A percentile compares a stretch with the other conserved stretches of the same genome.
Evolutionary conservation across 805 yeast genomes (phyloP).

Genomic region (Saccharomycopsis malanga): DNA sequence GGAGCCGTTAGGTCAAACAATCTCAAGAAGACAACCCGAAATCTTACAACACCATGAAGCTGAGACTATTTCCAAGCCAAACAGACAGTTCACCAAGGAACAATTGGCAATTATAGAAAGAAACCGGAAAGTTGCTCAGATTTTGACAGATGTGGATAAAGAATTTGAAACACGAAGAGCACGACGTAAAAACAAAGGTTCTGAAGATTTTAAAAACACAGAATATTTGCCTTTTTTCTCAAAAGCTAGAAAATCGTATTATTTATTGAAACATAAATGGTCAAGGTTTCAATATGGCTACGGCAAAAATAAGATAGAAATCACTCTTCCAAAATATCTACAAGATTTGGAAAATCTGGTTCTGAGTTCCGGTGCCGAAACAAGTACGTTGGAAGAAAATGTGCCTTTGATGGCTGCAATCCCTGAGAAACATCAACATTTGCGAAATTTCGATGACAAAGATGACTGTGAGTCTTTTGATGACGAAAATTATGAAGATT

Average conservation of each 20-base stretch:
- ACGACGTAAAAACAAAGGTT: not conserved
- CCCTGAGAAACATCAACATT: not conserved
- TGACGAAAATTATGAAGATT: not conserved
- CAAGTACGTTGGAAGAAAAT: not conserved
- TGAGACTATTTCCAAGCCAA: no score
- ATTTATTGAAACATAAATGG: slow-evolving; percentile 7
- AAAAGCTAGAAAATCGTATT: not conserved
- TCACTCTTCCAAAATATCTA: slow-evolving; percentile 10
- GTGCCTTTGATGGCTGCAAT: not conserved
- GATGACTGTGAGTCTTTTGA: not conserved
- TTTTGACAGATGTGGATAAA: slow-evolving; percentile 6
- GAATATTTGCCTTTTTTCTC: not conserved
- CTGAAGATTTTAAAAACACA: not conserved
- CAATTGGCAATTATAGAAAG: not conserved
- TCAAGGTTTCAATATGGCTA: slow-evolving; percentile 1
- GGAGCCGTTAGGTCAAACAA: not conserved
- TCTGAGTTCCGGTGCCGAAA: not conserved
- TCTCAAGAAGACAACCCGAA: not conserved
- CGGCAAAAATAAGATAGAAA: not conserved
- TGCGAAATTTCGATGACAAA: not conserved
- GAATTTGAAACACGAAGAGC: no score
- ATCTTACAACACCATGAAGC: no score
- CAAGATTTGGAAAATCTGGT: slow-evolving; percentile 1
- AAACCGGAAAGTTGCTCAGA: slow-evolving; percentile 3
- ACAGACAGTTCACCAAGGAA: not conserved